Conservation (phyloP, 1,139 yeast species). For the Geotrichum phurueaensis region DNA sequence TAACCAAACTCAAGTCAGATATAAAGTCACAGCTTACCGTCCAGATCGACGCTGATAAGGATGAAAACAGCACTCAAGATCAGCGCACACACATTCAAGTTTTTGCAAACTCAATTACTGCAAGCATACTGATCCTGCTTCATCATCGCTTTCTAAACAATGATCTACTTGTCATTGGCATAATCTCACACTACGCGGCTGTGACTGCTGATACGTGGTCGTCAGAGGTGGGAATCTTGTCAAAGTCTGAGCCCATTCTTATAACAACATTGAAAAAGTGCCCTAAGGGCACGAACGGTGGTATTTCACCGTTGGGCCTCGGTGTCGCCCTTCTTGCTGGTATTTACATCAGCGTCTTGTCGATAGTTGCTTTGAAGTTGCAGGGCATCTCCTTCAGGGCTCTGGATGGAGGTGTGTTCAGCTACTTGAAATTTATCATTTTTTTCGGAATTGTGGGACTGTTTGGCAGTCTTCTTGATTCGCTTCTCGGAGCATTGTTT, state of each 20-base stretch:
- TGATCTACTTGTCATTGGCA: conserved; percentile 30
- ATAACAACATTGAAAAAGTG: conserved; percentile 42
- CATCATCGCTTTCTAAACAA: conserved; percentile 19
- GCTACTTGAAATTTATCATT: conserved; percentile 24
- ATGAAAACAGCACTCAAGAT: conserved; percentile 24
- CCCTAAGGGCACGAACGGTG: conserved; percentile 49
- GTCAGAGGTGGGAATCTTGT: conserved; percentile 45
- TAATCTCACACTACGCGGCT: conserved; percentile 43
- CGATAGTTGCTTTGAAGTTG: conserved; percentile 16
- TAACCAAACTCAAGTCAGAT: conserved; percentile 39
- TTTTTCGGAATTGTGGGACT: conserved; percentile 37
- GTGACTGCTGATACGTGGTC: conserved; percentile 48
- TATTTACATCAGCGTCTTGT: conserved; percentile 34
- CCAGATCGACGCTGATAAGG: conserved; percentile 17
- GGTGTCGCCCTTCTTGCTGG: conserved; percentile 41
- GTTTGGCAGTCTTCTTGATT: conserved; percentile 42
- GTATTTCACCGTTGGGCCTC: conserved; percentile 40
- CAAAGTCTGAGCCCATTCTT: conserved; percentile 37
- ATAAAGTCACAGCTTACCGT: conserved; percentile 31
- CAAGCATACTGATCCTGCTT: conserved; percentile 28
- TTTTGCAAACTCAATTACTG: conserved; percentile 39
- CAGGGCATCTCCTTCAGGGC: background rate
- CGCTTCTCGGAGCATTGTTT: conserved; percentile 42
- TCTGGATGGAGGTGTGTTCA: background rate
- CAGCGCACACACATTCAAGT: conserved; percentile 42